Base-by-base conservation (phyloP, 352 stramenopile species). In the Phytophthora fragariae region DNA sequence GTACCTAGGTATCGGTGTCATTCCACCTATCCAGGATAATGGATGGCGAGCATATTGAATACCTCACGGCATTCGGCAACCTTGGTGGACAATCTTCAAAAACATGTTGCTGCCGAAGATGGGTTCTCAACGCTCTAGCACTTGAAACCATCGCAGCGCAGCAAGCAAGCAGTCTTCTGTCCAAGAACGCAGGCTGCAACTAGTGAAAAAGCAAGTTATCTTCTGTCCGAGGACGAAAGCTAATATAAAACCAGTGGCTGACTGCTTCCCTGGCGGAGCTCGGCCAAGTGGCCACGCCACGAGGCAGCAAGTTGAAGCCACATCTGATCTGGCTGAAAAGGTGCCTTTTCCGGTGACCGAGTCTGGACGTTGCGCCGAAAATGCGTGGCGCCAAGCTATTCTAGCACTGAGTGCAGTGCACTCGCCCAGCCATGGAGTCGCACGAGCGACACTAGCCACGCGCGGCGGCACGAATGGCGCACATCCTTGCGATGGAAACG, bases 291-390 rank as follows among this genome's bases (percentile, higher is more conserved):
- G 15, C 39, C 39, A 47, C 39, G 12, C 14, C 39, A 46, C 39
- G 12, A 46, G 39, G 39, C 17, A 47, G 39, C 39, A 47, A 47
- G 39, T n/a, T 47, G 39, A 47, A 47, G 39, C 14, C 39, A 47
- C 39, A 47, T 47, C 47, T 54, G 6, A 27, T 54, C n/a, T 54
- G 47, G 47, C 47, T 54, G 47, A 54, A 21, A 54, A 52, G n/a
- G n/a, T 54, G n/a, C 29, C 53, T 44, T 59, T 59, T 61, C 44
- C 33, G 21, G 15, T 49, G 55, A 62, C 55, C 24, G 33, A 49
- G 12, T 49, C 55, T 62, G 55, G 33, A 62, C 55, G 55, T 31
- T 24, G 15, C 54, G 17, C 11, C n/a, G 17, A 62, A 62, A 60
- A 46, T 46, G 54, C 54, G 24, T 58, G 52, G 12, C 27, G 27